A percentile compares a stretch with the other conserved stretches of the same genome.
Conservation (phyloP, 208 protist species). For the Leishmania aethiopica region DNA sequence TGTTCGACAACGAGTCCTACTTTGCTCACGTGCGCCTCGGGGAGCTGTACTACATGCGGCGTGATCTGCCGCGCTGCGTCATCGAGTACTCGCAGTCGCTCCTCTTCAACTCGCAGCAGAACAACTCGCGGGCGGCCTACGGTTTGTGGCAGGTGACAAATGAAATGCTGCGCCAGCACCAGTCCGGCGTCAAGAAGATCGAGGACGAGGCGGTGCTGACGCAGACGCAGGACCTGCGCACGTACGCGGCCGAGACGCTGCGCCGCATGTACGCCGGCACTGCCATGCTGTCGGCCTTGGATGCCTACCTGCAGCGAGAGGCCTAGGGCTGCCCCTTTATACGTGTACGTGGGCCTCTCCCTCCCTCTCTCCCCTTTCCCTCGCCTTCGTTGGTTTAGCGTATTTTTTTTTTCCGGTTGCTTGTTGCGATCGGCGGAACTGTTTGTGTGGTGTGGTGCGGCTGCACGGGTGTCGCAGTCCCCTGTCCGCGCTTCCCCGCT, state of each 20-base stretch:
- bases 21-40: conserved; percentile 65
- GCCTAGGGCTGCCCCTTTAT: not conserved
- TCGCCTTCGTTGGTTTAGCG: not conserved
- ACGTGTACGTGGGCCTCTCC: not conserved
- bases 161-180: conserved; percentile 56
- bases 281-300: conserved; percentile 59
- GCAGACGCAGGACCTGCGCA: conserved; percentile 54
- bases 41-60: conserved; percentile 77
- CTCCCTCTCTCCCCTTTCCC: conserved; percentile 1
- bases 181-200: conserved; percentile 30
- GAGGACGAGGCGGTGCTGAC: conserved; percentile 42
- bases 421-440: not conserved
- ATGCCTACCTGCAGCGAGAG: conserved; percentile 63
- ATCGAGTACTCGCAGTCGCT: conserved; percentile 84
- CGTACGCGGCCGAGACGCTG: conserved; percentile 67
- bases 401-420: not conserved
- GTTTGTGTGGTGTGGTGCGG: not conserved
- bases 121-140: conserved; percentile 82
- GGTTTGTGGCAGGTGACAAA: conserved; percentile 66
- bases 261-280: conserved; percentile 76
- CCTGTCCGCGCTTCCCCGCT: not conserved
- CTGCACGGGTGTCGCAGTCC: not conserved
- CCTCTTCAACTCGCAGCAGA: conserved; percentile 62
- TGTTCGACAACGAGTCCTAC: conserved; percentile 59
- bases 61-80: conserved; percentile 52